Percentiles rank a stretch among this genome's conserved stretches.
Conservation (phyloP, 2,329 filamentous ascomycete species). For the Colletotrichum sublineola region DNA sequence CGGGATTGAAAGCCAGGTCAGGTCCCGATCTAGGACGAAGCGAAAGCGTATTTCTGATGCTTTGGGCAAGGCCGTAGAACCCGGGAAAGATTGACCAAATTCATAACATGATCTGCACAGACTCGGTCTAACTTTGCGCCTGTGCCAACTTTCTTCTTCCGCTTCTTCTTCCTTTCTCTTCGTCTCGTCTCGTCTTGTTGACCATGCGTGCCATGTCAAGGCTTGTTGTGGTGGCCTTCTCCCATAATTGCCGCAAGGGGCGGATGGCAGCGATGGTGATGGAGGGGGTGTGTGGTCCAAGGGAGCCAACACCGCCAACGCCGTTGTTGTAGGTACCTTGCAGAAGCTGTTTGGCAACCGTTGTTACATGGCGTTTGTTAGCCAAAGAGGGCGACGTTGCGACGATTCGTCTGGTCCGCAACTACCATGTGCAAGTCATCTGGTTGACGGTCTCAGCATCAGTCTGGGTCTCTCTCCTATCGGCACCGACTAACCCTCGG, state of each 20-base stretch:
- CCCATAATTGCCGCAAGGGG: constrained; percentile 38
- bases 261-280: constrained; percentile 21
- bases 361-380: constrained; percentile 12
- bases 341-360: constrained; percentile 24
- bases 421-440: constrained; percentile 36
- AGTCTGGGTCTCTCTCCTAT: background rate
- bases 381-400: constrained; percentile 13
- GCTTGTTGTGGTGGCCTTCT: constrained; percentile 24
- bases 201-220: constrained; percentile 7
- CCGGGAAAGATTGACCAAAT: background rate
- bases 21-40: constrained; percentile 13
- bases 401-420: constrained; percentile 39
- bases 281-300: constrained; percentile 32
- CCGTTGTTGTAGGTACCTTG: constrained; percentile 18
- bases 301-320: constrained; percentile 5
- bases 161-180: background rate
- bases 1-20: constrained; percentile 8
- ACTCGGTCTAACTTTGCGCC: constrained; percentile 23
- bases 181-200: constrained; percentile 32
- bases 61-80: background rate
- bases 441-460: constrained; percentile 25
- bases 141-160: background rate
- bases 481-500: constrained; percentile 4
- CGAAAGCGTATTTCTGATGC: constrained; percentile 37
- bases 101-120: constrained; percentile 16